A percentile compares a stretch with the other conserved stretches of the same genome.
phyloP scores from a whole-genome alignment of 2,329 filamentous ascomycete species.

The Colletotrichum ledebouriae region DNA sequence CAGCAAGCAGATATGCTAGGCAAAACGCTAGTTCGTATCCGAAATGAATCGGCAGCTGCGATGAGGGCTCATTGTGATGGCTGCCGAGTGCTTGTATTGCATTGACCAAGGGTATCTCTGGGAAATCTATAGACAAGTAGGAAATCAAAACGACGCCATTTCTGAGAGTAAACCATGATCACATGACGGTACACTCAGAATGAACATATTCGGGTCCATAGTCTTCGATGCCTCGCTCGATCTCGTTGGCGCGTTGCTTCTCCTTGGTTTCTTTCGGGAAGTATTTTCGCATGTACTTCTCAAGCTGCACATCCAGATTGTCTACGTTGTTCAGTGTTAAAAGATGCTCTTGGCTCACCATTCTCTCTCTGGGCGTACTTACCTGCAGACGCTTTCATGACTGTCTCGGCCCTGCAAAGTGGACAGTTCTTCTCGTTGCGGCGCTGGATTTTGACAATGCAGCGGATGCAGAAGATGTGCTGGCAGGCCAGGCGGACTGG shows the following conservation, averaged over 20 bases:
- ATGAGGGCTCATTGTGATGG: neutral
- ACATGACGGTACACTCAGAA: constrained; percentile 73
- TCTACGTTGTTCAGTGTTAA: constrained; percentile 55
- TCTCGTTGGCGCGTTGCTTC: constrained; percentile 79
- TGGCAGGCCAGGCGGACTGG: constrained; percentile 82
- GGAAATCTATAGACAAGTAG: constrained; percentile 25
- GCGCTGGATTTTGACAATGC: constrained; percentile 83
- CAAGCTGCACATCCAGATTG: constrained; percentile 77
- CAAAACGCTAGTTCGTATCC: neutral
- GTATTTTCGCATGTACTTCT: constrained; percentile 79
- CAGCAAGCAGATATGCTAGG: neutral
- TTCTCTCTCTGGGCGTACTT: constrained; percentile 48
- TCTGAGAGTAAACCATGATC: neutral
- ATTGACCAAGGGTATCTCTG: constrained; percentile 38
- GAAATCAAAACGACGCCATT: neutral
- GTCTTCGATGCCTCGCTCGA: constrained; percentile 79
- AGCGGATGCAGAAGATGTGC: constrained; percentile 87
- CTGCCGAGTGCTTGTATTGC: neutral
- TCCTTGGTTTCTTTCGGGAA: constrained; percentile 79
- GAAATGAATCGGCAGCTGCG: neutral
- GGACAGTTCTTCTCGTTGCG: constrained; percentile 78
- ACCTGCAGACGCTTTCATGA: constrained; percentile 78
- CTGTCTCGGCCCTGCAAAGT: constrained; percentile 78
- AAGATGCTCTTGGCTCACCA: neutral
- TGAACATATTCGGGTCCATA: constrained; percentile 76